Evolutionary conservation across 139 green algal species (phyloP), one percentile per base, ranked within the genome.

Genomic region (Tetradesmus lagerheimii): DNA sequence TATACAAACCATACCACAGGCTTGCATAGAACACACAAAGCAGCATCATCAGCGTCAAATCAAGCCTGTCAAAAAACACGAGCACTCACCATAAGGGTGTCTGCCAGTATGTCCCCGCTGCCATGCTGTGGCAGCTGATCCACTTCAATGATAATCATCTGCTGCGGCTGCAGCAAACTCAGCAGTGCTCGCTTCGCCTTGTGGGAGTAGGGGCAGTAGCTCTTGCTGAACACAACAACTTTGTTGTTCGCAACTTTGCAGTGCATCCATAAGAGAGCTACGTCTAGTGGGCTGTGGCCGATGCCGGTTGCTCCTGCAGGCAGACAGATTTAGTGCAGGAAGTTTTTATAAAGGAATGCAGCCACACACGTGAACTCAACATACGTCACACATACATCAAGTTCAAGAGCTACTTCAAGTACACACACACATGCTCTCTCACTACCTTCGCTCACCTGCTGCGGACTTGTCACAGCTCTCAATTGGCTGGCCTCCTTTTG

Each of bases 121-220:
- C 31, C 57, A 0, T n/a, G 23, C 25, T 71, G 57, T 4, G 57
- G 57, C 23, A n/a, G 57, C 57, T 71, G 57, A 8, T 71, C 57
- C 87, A 95, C 91, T 91, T 95, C 93, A 0, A 95, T 62, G 4
- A 94, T 91, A 6, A 74, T 57, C 45, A 92, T 89, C 85, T 94
- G 74, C 43, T 47, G 34, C 0, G 79, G 74, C 37, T 88, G 41
- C 37, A 95, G 37, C 45, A 94, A 90, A 39, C 87, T 25, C 37
- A 75, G 79, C 20, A 96, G 77, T 1, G 94, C 91, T 0, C 67
- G 57, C 88, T 96, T 96, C 0, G 91, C 94, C 83, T 95, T 96
- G 11, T 41, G 29, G 76, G 92, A 94, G 84, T 91, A 95, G 1
- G 91, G 91, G 90, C 93, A 94, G 76, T 93, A 93, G 0, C 50